phyloP scores from a whole-genome alignment of 495 filamentous ascomycete species.

The Xylaria intraflava region DNA sequence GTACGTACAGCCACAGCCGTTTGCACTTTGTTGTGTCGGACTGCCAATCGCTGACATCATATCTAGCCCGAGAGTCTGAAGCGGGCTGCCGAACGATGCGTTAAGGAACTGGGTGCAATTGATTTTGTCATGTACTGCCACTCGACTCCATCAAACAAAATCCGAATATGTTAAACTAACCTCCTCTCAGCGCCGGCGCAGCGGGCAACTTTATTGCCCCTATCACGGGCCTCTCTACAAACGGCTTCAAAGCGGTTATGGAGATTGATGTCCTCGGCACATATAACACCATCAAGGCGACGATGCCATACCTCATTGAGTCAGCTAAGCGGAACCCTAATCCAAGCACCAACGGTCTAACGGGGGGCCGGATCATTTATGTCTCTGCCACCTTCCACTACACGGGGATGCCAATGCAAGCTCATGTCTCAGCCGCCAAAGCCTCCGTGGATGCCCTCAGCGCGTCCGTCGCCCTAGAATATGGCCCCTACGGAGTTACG shows the following conservation, averaged over 20 bases:
- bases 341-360: conserved; percentile 39
- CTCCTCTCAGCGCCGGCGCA: conserved; percentile 65
- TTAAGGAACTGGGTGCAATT: conserved; percentile 73
- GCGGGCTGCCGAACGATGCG: conserved; percentile 68
- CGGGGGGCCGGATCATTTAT: conserved; percentile 82
- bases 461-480: conserved; percentile 69
- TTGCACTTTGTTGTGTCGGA: not conserved
- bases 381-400: conserved; percentile 88
- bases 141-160: not conserved
- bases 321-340: conserved; percentile 59
- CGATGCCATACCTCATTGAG: conserved; percentile 66
- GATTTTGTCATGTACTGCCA: conserved; percentile 96
- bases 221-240: conserved; percentile 69
- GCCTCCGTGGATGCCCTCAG: conserved; percentile 82
- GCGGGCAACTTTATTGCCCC: conserved; percentile 95
- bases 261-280: conserved; percentile 94
- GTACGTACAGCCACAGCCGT: conserved; percentile 20
- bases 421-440: conserved; percentile 84
- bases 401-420: conserved; percentile 71
- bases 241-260: conserved; percentile 92
- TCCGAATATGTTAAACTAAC: conserved; percentile 11
- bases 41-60: conserved; percentile 4
- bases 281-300: conserved; percentile 92
- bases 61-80: conserved; percentile 56
- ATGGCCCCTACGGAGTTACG: conserved; percentile 81